Evolutionary conservation across 2,329 filamentous ascomycete species (phyloP), one percentile per base, ranked within the genome.

Genomic region (Penicillium griseofulvum): DNA sequence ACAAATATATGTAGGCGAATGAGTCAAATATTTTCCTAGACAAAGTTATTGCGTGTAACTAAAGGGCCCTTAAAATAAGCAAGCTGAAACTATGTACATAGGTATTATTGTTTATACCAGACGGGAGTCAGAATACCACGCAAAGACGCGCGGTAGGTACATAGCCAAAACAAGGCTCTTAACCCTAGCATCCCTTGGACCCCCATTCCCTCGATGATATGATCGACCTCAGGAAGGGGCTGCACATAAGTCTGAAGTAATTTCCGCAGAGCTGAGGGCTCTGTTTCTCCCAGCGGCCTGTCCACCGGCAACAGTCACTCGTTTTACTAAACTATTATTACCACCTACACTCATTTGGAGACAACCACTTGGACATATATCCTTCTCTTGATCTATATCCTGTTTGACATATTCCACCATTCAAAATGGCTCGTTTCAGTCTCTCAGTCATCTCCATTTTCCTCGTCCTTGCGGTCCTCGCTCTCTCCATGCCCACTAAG

Each of bases 351-450:
- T 63, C 60, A 6, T 57, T 63, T 55, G 14, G 17, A 36, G 33
- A 41, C 52, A 26, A 26, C n/a, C 9, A 29, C 28, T 50, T 60
- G 48, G 47, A 55, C 50, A 55, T 55, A 56, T 26, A 48, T 49
- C 33, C 19, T 57, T 56, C 34, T 34, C 11, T 39, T 43, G 0
- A 47, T 49, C 37, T 22, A 52, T 26, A 55, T 57, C 45, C 14
- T 43, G 16, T 11, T 22, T n/a, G 43, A 29, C 19, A 46, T 33
- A 59, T 24, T 37, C 33, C 24, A 53, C 26, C 31, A 33, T 55
- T 38, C 57, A 66, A 29, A 57, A 73, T 73, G 71, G 61, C 67
- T 41, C 71, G 69, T 37, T 60, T 70, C 61, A 71, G 44, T 39
- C 38, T 71, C 22, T 69, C 67, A 26, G 56, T 70, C 48, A 54